Base-by-base conservation (phyloP, 306 rosid species). In the Casuarina equisetifolia region DNA sequence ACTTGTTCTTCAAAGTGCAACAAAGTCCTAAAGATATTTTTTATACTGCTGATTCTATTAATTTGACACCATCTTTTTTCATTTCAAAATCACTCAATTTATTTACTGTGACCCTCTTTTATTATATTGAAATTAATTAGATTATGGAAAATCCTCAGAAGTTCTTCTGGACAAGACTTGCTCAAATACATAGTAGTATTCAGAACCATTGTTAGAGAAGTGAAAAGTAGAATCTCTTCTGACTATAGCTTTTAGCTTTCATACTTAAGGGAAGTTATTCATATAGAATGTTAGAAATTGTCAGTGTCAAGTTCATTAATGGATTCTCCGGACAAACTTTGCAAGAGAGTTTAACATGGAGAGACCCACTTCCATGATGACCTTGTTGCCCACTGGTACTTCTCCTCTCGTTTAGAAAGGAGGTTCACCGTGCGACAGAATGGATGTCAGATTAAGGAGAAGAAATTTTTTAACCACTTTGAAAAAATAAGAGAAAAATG, bases 1-100 rank as follows among this genome's bases (percentile, higher is more conserved):
- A 32, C 49, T 67, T 67, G 43, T 17, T 67, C 71, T 67, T 42
- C 46, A n/a, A 17, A n/a, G 20, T 67, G 46, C 71, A 67, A 61
- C 42, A 3, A 11, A 17, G 32, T 9, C 71, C 1, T 42, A 46
- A 17, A 4, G 71, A 48, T 48, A 3, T 10, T 48, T 48, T 48
- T 48, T 48, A 13, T 9, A 48, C 51, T 48, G 51, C 2, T 48
- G 51, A 13, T 48, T 48, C 51, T 48, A 48, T 46, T 46, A 46
- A 46, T 46, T 32, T 19, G 25, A 38, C 39, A 57, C 10, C 63
- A 19, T 58, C 3, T 25, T 36, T 35, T 58, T 58, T 58, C 69
- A 15, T 62, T 36, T 62, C 12, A 38, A 8, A 10, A 13, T 62
- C 11, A 12, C 44, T 62, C n/a, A 13, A 62, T 62, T 35, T 62